Conservation (phyloP, 768 basidiomycete species). For the Suillus clintonianus region DNA sequence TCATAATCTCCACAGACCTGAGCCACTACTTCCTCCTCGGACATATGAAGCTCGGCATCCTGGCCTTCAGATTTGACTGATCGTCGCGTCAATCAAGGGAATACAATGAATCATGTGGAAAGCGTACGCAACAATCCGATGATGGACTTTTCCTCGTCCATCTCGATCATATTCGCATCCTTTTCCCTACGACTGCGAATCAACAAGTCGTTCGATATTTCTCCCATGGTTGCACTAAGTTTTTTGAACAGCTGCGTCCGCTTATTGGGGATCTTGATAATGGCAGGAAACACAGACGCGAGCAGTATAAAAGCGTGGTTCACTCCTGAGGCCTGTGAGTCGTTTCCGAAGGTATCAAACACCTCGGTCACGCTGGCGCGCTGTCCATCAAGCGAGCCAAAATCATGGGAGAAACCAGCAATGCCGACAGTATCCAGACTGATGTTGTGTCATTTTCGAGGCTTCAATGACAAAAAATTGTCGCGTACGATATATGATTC, state of each 20-base stretch:
- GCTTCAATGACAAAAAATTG: background rate
- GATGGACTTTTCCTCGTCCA: slow-evolving; percentile 35
- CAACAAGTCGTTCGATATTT: slow-evolving; percentile 36
- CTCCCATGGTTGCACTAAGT: slow-evolving; percentile 32
- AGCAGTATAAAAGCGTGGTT: slow-evolving; percentile 33
- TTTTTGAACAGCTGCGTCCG: slow-evolving; percentile 22
- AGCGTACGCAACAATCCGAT: slow-evolving; percentile 43
- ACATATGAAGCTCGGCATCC: slow-evolving; percentile 31
- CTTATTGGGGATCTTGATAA: slow-evolving; percentile 33
- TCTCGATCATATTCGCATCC: slow-evolving; percentile 25
- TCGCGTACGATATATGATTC: slow-evolving; percentile 31
- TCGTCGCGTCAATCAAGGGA: slow-evolving; percentile 19
- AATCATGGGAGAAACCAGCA: slow-evolving; percentile 40
- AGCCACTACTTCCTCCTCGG: slow-evolving; percentile 43
- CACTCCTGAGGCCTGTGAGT: slow-evolving; percentile 15
- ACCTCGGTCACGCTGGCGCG: slow-evolving; percentile 26
- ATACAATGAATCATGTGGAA: slow-evolving; percentile 15
- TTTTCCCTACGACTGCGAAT: slow-evolving; percentile 34
- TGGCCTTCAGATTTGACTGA: slow-evolving; percentile 40
- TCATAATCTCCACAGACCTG: slow-evolving; percentile 20
- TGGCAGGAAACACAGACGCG: slow-evolving; percentile 27
- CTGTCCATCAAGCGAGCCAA: slow-evolving; percentile 36
- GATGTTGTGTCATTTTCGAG: background rate
- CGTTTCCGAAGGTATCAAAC: slow-evolving; percentile 7
- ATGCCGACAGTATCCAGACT: slow-evolving; percentile 51